Evolutionary conservation across 2,329 filamentous ascomycete species (phyloP).

Genomic region (Colletotrichum aenigma): DNA sequence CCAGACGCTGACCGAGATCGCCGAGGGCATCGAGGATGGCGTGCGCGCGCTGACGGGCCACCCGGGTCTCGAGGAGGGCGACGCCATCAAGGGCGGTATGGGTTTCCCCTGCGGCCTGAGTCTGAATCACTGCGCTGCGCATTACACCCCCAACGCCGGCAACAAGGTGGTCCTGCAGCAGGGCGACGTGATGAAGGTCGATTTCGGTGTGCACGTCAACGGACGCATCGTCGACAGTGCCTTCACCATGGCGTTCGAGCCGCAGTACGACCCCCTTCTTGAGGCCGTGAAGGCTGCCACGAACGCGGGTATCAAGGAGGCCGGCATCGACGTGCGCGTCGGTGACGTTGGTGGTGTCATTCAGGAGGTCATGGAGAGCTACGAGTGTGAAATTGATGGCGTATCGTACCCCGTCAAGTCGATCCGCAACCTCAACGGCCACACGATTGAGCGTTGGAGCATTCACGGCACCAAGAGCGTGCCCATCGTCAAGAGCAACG

Average conservation of each 20-base stretch:
- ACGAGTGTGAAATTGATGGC: conserved; percentile 74
- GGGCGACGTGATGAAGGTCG: conserved; percentile 82
- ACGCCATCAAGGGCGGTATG: conserved; percentile 79
- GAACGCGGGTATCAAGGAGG: conserved; percentile 78
- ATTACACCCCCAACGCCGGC: conserved; percentile 86
- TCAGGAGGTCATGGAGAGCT: conserved; percentile 80
- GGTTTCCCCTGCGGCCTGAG: conserved; percentile 87
- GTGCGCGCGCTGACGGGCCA: conserved; percentile 81
- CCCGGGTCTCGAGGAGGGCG: conserved; percentile 77
- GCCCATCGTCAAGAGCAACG: conserved; percentile 77
- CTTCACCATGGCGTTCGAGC: conserved; percentile 79
- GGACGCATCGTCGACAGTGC: conserved; percentile 82
- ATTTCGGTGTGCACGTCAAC: conserved; percentile 82
- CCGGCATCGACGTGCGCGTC: conserved; percentile 80
- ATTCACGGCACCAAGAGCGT: conserved; percentile 84
- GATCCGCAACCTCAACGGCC: conserved; percentile 75
- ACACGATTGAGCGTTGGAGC: conserved; percentile 76
- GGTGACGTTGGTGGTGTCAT: conserved; percentile 74
- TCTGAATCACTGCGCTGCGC: conserved; percentile 84
- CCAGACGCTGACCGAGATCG: conserved; percentile 80
- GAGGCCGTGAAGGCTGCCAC: conserved; percentile 77
- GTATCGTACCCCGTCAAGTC: conserved; percentile 71
- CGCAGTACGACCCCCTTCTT: conserved; percentile 77
- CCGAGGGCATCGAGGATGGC: conserved; percentile 83
- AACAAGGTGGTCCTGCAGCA: conserved; percentile 77